Evolutionary conservation across 2,329 filamentous ascomycete genomes (phyloP).

Genomic region (Alternaria triticina): DNA sequence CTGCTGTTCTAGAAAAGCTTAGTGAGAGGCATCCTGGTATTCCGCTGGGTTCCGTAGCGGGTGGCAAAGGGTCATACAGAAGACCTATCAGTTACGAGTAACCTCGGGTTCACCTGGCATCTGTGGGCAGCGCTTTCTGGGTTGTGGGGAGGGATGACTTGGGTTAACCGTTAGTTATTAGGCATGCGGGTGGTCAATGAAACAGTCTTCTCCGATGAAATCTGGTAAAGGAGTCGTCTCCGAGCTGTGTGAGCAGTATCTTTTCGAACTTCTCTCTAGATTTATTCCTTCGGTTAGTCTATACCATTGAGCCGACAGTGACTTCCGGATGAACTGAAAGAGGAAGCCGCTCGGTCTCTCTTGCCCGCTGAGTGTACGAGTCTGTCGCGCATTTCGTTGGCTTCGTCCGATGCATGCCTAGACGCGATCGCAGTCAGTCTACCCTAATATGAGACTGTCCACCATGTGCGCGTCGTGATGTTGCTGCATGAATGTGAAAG

Average conservation of each 20-base stretch:
- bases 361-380: background rate
- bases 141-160: background rate
- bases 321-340: background rate
- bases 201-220: background rate
- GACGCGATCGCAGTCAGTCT: background rate
- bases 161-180: background rate
- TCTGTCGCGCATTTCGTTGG: background rate
- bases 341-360: background rate
- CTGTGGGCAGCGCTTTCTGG: background rate
- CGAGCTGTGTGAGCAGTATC: background rate
- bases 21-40: background rate
- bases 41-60: background rate
- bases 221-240: background rate
- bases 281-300: background rate
- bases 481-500: background rate
- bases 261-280: background rate
- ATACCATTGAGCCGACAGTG: background rate
- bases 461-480: background rate
- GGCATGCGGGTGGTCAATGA: background rate
- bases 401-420: background rate
- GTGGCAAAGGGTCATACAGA: background rate
- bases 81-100: background rate
- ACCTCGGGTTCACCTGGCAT: background rate
- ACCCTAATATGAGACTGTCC: background rate
- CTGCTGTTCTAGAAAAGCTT: constrained; percentile 1